phyloP scores from a whole-genome alignment of 2,329 filamentous ascomycete genomes.

The Botryotinia globosa region DNA sequence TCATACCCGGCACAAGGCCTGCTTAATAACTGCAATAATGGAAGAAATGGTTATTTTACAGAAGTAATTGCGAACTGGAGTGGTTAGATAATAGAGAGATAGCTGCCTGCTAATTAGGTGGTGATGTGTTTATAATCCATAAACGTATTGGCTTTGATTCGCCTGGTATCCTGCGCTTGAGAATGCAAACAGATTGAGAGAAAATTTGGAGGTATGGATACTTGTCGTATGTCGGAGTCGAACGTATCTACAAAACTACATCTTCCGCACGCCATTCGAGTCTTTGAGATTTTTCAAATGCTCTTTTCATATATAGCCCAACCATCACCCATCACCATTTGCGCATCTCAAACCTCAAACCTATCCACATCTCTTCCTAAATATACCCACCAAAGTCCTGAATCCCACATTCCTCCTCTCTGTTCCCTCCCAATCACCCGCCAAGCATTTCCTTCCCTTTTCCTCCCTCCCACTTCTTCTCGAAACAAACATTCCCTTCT shows the following conservation, averaged over 20 bases:
- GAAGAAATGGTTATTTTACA: neutral
- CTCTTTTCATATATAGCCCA: neutral
- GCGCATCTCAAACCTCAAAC: neutral
- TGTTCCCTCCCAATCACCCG: neutral
- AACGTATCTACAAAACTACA: neutral
- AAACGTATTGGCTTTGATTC: neutral
- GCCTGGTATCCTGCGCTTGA: neutral
- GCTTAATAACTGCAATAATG: neutral
- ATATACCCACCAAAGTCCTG: neutral
- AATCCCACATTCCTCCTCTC: neutral
- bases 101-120: neutral
- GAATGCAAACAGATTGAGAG: neutral
- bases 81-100: neutral
- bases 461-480: neutral
- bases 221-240: neutral
- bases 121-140: neutral
- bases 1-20: neutral
- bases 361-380: neutral
- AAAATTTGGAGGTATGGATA: neutral
- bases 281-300: neutral
- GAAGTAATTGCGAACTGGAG: neutral
- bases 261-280: neutral
- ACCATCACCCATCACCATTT: neutral
- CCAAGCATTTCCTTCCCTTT: neutral
- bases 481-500: neutral